Evolutionary conservation across 2,329 filamentous ascomycete genomes (phyloP).

Genomic region (Eurotiales sp.): DNA sequence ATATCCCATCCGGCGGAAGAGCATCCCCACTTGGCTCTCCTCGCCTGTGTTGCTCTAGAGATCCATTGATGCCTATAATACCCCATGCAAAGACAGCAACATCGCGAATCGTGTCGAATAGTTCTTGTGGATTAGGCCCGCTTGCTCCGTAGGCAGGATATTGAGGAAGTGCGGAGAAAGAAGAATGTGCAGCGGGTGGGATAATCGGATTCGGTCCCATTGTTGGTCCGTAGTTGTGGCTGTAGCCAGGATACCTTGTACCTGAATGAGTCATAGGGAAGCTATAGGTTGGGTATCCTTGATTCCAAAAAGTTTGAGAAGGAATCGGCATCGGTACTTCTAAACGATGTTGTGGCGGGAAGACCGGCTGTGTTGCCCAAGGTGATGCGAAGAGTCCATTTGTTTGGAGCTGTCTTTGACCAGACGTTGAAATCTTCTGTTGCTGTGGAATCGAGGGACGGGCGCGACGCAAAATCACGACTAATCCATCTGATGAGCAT

Average conservation of each 20-base stretch:
- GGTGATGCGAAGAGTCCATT: conserved; percentile 74
- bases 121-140: conserved; percentile 54
- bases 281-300: conserved; percentile 19
- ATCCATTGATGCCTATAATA: conserved; percentile 74
- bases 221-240: conserved; percentile 39
- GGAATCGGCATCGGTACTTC: conserved; percentile 2
- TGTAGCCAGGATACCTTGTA: conserved; percentile 31
- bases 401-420: no score
- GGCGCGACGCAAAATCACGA: conserved; percentile 73
- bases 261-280: conserved; percentile 37
- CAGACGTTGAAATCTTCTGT: conserved; percentile 28
- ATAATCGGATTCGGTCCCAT: no score
- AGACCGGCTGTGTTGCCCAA: conserved; percentile 67
- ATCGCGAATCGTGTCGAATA: conserved; percentile 78
- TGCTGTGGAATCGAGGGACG: conserved; percentile 61
- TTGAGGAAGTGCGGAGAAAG: not conserved
- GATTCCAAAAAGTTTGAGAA: not conserved
- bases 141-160: conserved; percentile 16
- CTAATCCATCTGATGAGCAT: conserved; percentile 81
- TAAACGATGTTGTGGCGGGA: conserved; percentile 28
- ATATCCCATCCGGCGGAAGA: conserved; percentile 49
- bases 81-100: conserved; percentile 88
- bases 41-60: conserved; percentile 60
- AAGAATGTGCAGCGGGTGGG: not conserved
- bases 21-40: conserved; percentile 63